A percentile compares a stretch with the other conserved stretches of the same genome.
phyloP scores from a whole-genome alignment of 108 stramenopile species.

The Nitzschia sp. region DNA sequence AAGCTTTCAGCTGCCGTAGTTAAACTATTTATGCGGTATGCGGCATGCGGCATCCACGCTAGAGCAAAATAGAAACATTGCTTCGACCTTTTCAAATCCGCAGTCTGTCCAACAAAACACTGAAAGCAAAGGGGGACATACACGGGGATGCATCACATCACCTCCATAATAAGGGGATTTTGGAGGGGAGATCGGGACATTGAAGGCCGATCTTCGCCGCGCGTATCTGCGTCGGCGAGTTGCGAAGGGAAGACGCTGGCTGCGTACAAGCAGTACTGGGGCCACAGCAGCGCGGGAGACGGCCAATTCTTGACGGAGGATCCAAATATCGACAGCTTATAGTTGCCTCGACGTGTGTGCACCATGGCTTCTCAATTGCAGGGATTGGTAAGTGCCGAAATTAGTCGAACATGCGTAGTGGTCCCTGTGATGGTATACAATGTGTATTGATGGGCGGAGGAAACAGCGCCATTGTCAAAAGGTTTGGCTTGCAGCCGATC shows the following conservation, averaged over 20 bases:
- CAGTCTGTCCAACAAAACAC: too few species aligned
- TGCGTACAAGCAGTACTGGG: neutral
- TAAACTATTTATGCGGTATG: too few species aligned
- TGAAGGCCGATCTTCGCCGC: conserved; percentile 7
- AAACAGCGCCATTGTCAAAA: too few species aligned
- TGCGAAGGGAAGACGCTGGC: neutral
- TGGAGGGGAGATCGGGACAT: neutral
- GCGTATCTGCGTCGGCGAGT: conserved; percentile 2
- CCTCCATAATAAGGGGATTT: too few species aligned
- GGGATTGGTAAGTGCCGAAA: conserved; percentile 28
- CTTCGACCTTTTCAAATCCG: too few species aligned
- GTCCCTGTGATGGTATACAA: neutral
- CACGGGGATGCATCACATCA: neutral
- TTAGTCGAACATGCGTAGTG: neutral
- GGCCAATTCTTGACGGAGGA: neutral
- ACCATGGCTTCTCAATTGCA: conserved; percentile 30
- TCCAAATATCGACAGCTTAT: neutral
- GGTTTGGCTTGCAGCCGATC: too few species aligned
- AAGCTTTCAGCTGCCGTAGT: too few species aligned
- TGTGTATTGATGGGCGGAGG: too few species aligned
- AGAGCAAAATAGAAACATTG: neutral
- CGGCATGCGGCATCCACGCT: too few species aligned
- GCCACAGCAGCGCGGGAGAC: neutral
- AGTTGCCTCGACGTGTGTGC: neutral
- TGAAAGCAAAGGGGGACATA: neutral